Base-by-base conservation (phyloP, 306 rosid genomes). In the Begonia peltatifolia region DNA sequence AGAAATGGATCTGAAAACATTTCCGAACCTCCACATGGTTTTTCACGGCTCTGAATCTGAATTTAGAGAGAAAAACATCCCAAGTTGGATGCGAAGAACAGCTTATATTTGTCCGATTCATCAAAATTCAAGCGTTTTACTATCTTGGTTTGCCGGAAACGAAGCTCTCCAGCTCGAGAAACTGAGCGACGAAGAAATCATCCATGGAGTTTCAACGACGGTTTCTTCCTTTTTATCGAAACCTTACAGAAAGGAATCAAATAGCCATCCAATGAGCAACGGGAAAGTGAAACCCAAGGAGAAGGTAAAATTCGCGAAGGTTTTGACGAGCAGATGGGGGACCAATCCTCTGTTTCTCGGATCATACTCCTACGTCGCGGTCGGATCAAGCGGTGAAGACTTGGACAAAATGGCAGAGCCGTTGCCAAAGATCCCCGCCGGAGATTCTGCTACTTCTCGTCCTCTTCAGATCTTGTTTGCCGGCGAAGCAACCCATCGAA, bases 401-500 rank as follows among this genome's bases (percentile, higher is more conserved):
- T 76, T 82, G 63, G 95, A 89, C 70, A 67, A 55, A 54, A 71
- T 89, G 89, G 89, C 95, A 0, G 95, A 84, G 70, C 95, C 97
- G 59, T 72, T 89, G 65, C 97, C 97, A 38, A 74, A 63, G 55
- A 62, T 54, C 38, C 66, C 53, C 57, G 70, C 47, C 52, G 53
- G 54, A 49, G 70, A 64, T 9, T n/a, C 76, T 57, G 35, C 52
- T 2, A 57, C 65, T 61, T 63, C 78, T 6, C 79, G 60, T 58
- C 76, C 84, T 23, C 90, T 89, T 68, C 96, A 86, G 60, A 72
- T 90, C 70, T 71, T 90, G 78, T 90, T 90, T 66, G 96, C 99
- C 52, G 96, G 99, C 14, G 99, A 90, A 72, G 96, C 99, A 53
- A 90, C 99, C 13, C 99, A 90, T 70, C 79, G 96, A 79, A 86